phyloP scores from a whole-genome alignment of 306 rosid species.

The Prosopis cineraria region DNA sequence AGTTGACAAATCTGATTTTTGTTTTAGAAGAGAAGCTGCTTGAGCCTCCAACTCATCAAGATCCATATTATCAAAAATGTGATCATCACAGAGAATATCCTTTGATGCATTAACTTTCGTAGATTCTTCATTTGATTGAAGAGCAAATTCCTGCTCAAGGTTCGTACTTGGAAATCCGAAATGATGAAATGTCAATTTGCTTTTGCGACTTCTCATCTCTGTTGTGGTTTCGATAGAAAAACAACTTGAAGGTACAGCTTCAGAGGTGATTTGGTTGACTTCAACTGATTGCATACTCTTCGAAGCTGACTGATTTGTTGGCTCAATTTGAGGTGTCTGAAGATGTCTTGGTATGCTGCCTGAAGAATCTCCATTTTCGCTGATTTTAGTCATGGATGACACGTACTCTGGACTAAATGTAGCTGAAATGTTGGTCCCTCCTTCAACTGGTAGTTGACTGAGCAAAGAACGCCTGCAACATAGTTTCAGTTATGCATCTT shows the following conservation, averaged over 20 bases:
- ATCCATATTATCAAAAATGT: constrained; percentile 66
- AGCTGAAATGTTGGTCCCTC: constrained; percentile 38
- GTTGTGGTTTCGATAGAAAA: constrained; percentile 33
- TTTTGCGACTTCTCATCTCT: constrained; percentile 48
- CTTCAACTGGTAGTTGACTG: constrained; percentile 70
- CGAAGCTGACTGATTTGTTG: constrained; percentile 41
- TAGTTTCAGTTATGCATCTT: constrained; percentile 33
- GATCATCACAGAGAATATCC: constrained; percentile 65
- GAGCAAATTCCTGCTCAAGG: constrained; percentile 62
- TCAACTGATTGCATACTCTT: constrained; percentile 39
- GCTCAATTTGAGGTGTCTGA: constrained; percentile 40
- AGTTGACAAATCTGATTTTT: constrained; percentile 49
- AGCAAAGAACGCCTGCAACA: constrained; percentile 92
- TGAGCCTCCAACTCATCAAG: constrained; percentile 82
- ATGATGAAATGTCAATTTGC: constrained; percentile 54
- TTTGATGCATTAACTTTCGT: constrained; percentile 27
- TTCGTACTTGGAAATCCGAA: constrained; percentile 61
- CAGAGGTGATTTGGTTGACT: constrained; percentile 37
- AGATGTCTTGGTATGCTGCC: constrained; percentile 41
- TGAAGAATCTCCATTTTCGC: constrained; percentile 51
- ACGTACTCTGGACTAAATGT: constrained; percentile 48
- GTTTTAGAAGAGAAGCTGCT: constrained; percentile 69
- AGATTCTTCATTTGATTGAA: constrained; percentile 49
- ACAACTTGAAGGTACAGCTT: constrained; percentile 46
- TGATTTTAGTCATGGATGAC: constrained; percentile 40